A percentile compares a stretch with the other conserved stretches of the same genome.
Conservation (phyloP, 148 eudicot genomes). For the Cornus suecica region DNA sequence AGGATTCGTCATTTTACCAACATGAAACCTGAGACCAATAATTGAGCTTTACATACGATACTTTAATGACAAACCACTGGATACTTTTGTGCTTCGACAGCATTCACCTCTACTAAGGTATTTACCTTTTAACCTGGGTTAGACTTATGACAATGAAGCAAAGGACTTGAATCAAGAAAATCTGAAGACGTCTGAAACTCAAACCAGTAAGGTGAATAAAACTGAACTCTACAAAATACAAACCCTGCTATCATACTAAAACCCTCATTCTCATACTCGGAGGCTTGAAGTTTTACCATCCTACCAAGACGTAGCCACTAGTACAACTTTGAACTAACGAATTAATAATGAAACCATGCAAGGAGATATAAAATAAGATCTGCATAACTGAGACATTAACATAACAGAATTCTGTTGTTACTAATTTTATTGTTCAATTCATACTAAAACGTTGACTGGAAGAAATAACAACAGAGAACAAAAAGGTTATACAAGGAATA, state of each 20-base stretch:
- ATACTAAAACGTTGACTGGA: neutral
- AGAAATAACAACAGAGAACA: neutral
- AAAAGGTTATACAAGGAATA: conserved; percentile 11
- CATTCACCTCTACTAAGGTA: neutral
- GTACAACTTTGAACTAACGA: neutral
- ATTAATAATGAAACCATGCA: neutral
- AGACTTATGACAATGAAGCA: neutral
- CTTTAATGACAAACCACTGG: neutral
- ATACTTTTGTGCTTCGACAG: neutral
- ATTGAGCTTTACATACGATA: neutral
- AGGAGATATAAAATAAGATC: neutral
- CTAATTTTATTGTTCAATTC: neutral
- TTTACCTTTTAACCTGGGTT: neutral
- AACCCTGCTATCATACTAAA: no score
- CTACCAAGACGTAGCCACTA: no score
- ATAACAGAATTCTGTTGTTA: neutral
- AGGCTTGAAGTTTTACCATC: no score
- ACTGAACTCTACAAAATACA: no score
- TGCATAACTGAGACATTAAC: conserved; percentile 3
- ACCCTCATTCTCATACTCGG: no score
- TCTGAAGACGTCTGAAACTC: neutral
- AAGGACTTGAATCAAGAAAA: neutral
- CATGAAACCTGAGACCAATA: neutral
- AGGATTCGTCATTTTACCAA: conserved; percentile 6
- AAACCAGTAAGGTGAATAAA: neutral